A percentile compares a stretch with the other conserved stretches of the same genome.
Conservation (phyloP, 2,329 filamentous ascomycete species). For the Ascosphaera aggregata region DNA sequence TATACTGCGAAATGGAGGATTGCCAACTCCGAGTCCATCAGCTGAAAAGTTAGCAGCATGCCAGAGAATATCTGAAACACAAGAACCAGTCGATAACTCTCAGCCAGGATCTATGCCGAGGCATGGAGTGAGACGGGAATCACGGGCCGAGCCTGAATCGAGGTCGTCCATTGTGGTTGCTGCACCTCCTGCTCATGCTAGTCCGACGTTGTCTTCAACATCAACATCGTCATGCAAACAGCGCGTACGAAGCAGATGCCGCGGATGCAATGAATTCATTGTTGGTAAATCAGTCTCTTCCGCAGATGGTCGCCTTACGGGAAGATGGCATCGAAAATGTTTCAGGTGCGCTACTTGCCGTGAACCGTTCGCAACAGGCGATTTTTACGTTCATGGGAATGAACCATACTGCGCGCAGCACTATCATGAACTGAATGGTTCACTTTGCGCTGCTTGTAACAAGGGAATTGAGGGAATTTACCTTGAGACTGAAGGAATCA, state of each 20-base stretch:
- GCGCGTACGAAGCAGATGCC: conserved; percentile 35
- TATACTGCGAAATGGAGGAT: not conserved
- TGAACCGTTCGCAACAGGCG: conserved; percentile 59
- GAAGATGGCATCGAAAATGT: conserved; percentile 84
- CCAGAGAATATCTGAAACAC: not conserved
- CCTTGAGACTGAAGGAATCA: conserved; percentile 46
- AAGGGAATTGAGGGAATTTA: conserved; percentile 85
- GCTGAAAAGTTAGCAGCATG: not conserved
- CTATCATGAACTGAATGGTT: conserved; percentile 80
- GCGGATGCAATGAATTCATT: conserved; percentile 57
- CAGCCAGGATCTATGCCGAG: not conserved
- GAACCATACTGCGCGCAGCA: conserved; percentile 76
- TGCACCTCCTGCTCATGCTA: conserved; percentile 1
- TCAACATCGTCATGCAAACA: not conserved
- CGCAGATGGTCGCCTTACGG: conserved; percentile 73
- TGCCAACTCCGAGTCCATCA: not conserved
- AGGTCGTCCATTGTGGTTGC: not conserved
- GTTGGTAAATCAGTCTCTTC: conserved; percentile 83
- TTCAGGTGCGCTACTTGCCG: conserved; percentile 77
- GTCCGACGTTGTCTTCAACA: conserved; percentile 4
- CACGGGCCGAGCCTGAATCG: not conserved
- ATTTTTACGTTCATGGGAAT: conserved; percentile 81
- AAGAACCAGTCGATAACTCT: not conserved
- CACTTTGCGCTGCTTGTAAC: conserved; percentile 57
- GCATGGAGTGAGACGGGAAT: not conserved